These are phyloP conservation scores for Cladosporium sp. DNA, from an alignment of 2,329 filamentous ascomycete species.

Conservation along the genomic window DNA sequence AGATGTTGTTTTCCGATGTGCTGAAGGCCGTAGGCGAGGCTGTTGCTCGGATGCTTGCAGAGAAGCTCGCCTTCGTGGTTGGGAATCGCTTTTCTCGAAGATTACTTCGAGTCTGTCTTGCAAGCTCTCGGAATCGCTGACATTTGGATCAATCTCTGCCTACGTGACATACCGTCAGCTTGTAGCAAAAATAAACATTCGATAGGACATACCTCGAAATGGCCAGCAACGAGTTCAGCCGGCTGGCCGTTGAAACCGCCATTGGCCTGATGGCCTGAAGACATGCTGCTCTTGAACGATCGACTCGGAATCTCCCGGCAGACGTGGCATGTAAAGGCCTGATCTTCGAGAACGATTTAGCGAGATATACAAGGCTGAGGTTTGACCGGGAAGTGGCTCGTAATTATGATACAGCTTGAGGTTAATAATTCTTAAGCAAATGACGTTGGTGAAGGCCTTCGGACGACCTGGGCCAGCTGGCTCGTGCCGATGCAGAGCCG, in stretches of 20 bases:
- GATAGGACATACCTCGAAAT: slow-evolving; percentile 13
- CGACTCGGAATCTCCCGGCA: too few relatives aligned
- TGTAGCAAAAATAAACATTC: background rate
- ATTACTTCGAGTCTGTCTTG: slow-evolving; percentile 47
- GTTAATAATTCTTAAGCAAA: background rate
- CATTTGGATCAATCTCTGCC: slow-evolving; percentile 2
- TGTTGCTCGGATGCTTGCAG: slow-evolving; percentile 28
- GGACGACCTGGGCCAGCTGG: background rate
- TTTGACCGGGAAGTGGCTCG: too few relatives aligned
- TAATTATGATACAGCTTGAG: background rate
- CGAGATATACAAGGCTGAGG: too few relatives aligned
- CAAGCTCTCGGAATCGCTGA: slow-evolving; percentile 28
- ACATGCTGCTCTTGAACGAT: too few relatives aligned
- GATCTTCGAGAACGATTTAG: too few relatives aligned
- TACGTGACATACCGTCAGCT: background rate
- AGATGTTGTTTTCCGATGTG: slow-evolving; percentile 42
- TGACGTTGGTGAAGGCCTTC: background rate
- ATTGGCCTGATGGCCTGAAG: background rate
- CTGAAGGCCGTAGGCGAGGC: background rate
- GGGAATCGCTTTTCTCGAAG: slow-evolving; percentile 49
- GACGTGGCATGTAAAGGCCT: too few relatives aligned
- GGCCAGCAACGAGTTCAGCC: background rate
- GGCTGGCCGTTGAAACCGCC: background rate
- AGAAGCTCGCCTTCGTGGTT: slow-evolving; percentile 56
- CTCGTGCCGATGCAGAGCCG: background rate